A percentile compares a stretch with the other conserved stretches of the same genome.
phyloP scores from a whole-genome alignment of 176 grass and related monocot species.

The Urochloa ruziziensis region DNA sequence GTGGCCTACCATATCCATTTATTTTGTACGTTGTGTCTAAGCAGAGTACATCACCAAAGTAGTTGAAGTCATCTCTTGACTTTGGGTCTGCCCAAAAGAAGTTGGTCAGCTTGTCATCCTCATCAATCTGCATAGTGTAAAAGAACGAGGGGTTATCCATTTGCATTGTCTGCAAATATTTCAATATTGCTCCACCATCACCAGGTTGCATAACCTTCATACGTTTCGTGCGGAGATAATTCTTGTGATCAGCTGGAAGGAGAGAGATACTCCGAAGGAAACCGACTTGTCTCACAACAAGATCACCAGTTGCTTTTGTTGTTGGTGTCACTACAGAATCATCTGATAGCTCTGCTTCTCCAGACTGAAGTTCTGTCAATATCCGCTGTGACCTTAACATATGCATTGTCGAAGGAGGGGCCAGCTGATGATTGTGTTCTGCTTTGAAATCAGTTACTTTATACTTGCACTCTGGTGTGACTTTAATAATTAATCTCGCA shows the following conservation, averaged over 20 bases:
- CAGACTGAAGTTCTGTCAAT: slow-evolving; percentile 83
- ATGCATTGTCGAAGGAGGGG: slow-evolving; percentile 95
- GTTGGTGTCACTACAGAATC: slow-evolving; percentile 69
- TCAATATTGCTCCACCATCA: slow-evolving; percentile 87
- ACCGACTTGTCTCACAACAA: slow-evolving; percentile 72
- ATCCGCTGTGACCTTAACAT: slow-evolving; percentile 96
- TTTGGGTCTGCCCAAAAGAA: slow-evolving; percentile 97
- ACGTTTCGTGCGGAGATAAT: slow-evolving; percentile 81
- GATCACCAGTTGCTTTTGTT: slow-evolving; percentile 69
- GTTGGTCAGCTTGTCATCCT: slow-evolving; percentile 95
- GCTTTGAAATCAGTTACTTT: slow-evolving; percentile 90
- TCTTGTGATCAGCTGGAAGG: slow-evolving; percentile 87
- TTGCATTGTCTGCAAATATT: slow-evolving; percentile 97
- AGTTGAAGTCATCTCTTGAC: slow-evolving; percentile 79
- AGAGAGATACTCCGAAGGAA: slow-evolving; percentile 72
- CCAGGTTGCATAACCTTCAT: slow-evolving; percentile 82
- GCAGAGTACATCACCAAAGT: slow-evolving; percentile 79
- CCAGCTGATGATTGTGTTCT: slow-evolving; percentile 94
- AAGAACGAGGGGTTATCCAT: slow-evolving; percentile 86
- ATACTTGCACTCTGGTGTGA: slow-evolving; percentile 76
- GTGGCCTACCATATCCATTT: slow-evolving; percentile 96
- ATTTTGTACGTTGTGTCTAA: slow-evolving; percentile 90
- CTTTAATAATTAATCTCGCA: slow-evolving; percentile 89
- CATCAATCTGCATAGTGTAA: slow-evolving; percentile 96
- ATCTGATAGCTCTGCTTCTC: slow-evolving; percentile 78